Conservation (phyloP, 176 grass and related monocot species). For the Tillandsia fasciculata region DNA sequence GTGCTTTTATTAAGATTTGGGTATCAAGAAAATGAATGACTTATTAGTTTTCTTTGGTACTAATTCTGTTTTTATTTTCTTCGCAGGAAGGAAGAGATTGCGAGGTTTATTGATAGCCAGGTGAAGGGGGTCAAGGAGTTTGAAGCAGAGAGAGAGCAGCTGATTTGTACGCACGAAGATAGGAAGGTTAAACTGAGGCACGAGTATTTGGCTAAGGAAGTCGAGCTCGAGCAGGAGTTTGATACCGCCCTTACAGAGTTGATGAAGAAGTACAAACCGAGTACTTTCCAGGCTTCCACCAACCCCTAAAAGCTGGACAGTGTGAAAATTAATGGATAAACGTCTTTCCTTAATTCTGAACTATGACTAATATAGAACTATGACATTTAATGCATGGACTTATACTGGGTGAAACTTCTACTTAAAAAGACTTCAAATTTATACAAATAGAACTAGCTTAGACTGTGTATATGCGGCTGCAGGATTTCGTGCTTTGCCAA, state of each 20-base stretch:
- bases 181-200: conserved; percentile 39
- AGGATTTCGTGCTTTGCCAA: too few species aligned
- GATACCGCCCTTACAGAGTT: conserved; percentile 34
- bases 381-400: background rate
- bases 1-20: background rate
- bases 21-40: background rate
- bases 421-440: too few species aligned
- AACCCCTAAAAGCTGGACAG: background rate
- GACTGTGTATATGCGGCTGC: too few species aligned
- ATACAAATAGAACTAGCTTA: too few species aligned
- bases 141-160: conserved; percentile 34
- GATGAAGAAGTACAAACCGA: conserved; percentile 67
- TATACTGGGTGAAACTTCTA: too few species aligned
- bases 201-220: conserved; percentile 53
- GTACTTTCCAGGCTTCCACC: conserved; percentile 35
- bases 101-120: conserved; percentile 50
- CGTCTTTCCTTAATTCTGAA: background rate
- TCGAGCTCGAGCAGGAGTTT: conserved; percentile 45
- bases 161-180: conserved; percentile 42
- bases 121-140: conserved; percentile 56
- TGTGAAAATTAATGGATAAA: background rate
- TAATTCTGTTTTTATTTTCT: background rate
- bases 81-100: conserved; percentile 48
- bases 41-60: background rate
- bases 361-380: background rate